phyloP scores from a whole-genome alignment of 2,329 filamentous ascomycete species.

The Sclerotinia borealis region DNA sequence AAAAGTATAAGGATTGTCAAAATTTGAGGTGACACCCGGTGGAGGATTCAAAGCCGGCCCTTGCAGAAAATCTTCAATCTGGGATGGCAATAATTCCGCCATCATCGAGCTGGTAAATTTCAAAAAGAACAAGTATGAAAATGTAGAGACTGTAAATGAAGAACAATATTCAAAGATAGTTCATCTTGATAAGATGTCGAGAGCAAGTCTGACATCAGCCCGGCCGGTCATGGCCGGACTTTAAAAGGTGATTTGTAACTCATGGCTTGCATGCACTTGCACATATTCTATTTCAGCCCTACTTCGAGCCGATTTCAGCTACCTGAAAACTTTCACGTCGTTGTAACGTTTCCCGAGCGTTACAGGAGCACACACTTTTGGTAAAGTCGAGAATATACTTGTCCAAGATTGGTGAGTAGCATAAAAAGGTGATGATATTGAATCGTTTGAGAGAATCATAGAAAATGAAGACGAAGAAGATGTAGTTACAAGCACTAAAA shows the following conservation, averaged over 20 bases:
- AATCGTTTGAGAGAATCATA: too few species aligned
- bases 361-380: background rate
- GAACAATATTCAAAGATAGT: background rate
- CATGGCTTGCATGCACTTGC: background rate
- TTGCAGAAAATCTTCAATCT: background rate
- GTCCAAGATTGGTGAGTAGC: too few species aligned
- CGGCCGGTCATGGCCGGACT: background rate
- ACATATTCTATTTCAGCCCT: background rate
- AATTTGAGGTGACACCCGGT: background rate
- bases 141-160: background rate
- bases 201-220: background rate
- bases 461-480: too few species aligned
- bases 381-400: background rate
- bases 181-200: background rate
- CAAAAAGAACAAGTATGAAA: background rate
- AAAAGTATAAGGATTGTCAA: background rate
- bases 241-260: background rate
- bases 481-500: too few species aligned
- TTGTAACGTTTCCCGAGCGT: background rate
- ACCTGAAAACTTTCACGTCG: background rate
- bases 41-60: slow-evolving; percentile 1
- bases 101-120: background rate
- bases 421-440: too few species aligned
- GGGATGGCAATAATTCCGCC: background rate
- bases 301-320: background rate